Base-by-base conservation (phyloP, 2,329 filamentous ascomycete genomes). In the Zymoseptoria passerinii region DNA sequence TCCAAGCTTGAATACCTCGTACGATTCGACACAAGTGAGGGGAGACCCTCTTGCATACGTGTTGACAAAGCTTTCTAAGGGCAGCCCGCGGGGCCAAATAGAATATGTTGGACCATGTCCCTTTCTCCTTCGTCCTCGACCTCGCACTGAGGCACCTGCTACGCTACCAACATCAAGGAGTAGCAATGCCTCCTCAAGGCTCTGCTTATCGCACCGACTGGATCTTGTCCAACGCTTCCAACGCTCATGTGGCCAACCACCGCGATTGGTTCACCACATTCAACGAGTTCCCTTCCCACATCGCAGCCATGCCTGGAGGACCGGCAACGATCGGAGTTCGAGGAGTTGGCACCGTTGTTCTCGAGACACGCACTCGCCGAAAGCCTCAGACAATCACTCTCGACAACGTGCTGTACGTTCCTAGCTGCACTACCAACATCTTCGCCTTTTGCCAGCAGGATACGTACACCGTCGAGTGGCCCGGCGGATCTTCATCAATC, bases 231-330 rank as follows among this genome's bases (percentile, higher is more conserved):
- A 55, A 53, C 58, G 50, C 58, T n/a, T 56, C 58, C 2, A 61
- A 67, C 28, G 55, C 63, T 13, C 63, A 66, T 52, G 51, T 63
- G 48, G 62, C 62, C 48, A 65, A 60, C 48, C 49, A 65, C 49
- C 63, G 62, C 10, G 62, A 62, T 28, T 65, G 62, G 62, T 67
- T 66, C 50, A 55, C 54, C 28, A 51, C n/a, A 28, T 61, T 50
- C 48, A 53, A 55, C 6, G 16, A 48, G 7, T 29, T 60, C 40
- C 2, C 28, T 35, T 52, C 59, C 23, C 40, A 18, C n/a, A 40
- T 35, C 51, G 40, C 28, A 16, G n/a, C 6, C 40, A 18, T 19
- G 10, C 28, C n/a, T n/a, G n/a, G n/a, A n/a, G n/a, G n/a, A n/a
- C n/a, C n/a, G n/a, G n/a, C n/a, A n/a, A n/a, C n/a, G n/a, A n/a